These are phyloP conservation scores for Tulasnella sp. DNA, from an alignment of 768 basidiomycete genomes.

Conservation along the genomic window DNA sequence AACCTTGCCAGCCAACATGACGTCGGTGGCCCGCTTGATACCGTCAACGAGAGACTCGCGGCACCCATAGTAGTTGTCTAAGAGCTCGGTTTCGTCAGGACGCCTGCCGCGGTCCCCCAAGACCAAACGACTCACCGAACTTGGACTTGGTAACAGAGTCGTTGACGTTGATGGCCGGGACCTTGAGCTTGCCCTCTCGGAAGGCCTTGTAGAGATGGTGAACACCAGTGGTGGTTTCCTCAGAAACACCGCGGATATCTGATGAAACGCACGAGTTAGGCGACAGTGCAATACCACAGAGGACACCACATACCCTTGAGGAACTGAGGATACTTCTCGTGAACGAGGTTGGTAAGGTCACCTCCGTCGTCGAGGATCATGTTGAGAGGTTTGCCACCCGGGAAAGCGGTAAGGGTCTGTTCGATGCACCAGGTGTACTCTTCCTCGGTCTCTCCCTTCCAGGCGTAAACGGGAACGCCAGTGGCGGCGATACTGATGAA, in stretches of 20 bases:
- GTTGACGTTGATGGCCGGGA: conserved; percentile 99
- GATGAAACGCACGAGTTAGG: not conserved
- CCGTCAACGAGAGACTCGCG: conserved; percentile 99
- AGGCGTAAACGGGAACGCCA: conserved; percentile 96
- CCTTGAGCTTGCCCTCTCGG: conserved; percentile 92
- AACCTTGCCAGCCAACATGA: conserved; percentile 99
- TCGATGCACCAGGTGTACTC: conserved; percentile 99
- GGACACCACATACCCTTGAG: conserved; percentile 53
- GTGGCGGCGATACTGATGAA: conserved; percentile 83
- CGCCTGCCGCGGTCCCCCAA: not conserved
- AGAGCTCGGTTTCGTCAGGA: not conserved
- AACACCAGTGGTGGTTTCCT: conserved; percentile 99
- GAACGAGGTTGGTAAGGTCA: conserved; percentile 90
- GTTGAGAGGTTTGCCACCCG: conserved; percentile 79
- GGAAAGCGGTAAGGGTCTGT: conserved; percentile 87
- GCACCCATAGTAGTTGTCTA: conserved; percentile 95
- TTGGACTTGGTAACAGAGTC: conserved; percentile 99
- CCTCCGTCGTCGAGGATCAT: conserved; percentile 99
- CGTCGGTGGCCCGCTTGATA: conserved; percentile 99
- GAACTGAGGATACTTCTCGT: conserved; percentile 93
- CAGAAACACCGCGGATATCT: conserved; percentile 92
- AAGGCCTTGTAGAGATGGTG: conserved; percentile 98
- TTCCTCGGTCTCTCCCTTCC: conserved; percentile 99
- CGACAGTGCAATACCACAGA: not conserved
- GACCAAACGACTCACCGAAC: conserved; percentile 49